Conservation (phyloP, 2,329 filamentous ascomycete species). For the Scedosporium apiospermum region DNA sequence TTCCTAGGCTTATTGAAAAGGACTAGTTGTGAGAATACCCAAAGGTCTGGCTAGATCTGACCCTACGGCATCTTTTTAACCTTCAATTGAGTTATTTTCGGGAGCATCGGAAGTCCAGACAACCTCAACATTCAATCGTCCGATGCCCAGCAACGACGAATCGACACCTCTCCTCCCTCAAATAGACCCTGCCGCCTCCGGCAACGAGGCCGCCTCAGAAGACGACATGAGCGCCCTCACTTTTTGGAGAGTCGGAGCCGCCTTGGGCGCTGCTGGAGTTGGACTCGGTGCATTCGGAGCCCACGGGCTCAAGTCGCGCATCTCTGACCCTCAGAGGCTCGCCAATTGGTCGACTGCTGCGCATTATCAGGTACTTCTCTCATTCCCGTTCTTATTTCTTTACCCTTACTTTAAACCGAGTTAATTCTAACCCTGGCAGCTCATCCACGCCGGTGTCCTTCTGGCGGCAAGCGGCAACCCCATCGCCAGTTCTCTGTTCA, state of each 20-base stretch:
- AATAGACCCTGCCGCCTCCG: not conserved
- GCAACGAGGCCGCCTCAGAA: not conserved
- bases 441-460: constrained; percentile 52
- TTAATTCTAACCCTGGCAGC: constrained; percentile 26
- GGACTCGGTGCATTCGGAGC: constrained; percentile 57
- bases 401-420: not conserved
- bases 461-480: constrained; percentile 45
- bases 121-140: not conserved
- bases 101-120: not conserved
- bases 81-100: too few species aligned
- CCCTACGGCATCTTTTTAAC: too few species aligned
- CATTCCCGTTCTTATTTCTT: not conserved
- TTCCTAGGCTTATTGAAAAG: too few species aligned
- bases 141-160: not conserved
- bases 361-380: constrained; percentile 49
- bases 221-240: constrained; percentile 16
- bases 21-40: too few species aligned
- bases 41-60: too few species aligned
- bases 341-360: constrained; percentile 56
- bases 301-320: constrained; percentile 51
- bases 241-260: constrained; percentile 53
- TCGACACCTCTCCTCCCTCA: not conserved
- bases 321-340: constrained; percentile 44
- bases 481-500: constrained; percentile 48
- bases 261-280: constrained; percentile 54